Evolutionary conservation across 257 asterid genomes (phyloP).

Genomic region (Cynanchum wilfordii): DNA sequence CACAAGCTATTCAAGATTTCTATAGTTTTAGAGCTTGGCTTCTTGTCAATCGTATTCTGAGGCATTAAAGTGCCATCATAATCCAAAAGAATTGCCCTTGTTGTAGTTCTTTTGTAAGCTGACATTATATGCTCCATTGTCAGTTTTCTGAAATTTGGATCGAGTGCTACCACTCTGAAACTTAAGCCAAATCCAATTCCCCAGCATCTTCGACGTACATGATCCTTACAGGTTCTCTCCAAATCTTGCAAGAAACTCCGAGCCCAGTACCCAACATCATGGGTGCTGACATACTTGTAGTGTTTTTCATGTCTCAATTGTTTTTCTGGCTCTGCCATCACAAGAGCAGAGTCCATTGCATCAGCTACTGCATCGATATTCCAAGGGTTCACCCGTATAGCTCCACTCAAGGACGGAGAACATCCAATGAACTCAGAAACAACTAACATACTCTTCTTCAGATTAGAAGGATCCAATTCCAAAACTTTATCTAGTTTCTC

Average conservation of each 20-base stretch:
- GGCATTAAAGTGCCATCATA: constrained; percentile 93
- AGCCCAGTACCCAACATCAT: constrained; percentile 89
- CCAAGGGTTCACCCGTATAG: constrained; percentile 88
- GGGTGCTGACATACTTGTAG: constrained; percentile 80
- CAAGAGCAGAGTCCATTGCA: constrained; percentile 76
- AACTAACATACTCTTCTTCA: constrained; percentile 76
- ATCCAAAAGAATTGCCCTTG: constrained; percentile 68
- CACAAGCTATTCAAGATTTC: constrained; percentile 58
- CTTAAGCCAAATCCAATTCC: constrained; percentile 87
- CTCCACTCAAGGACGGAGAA: constrained; percentile 85
- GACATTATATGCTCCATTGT: constrained; percentile 85
- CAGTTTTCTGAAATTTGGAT: constrained; percentile 73
- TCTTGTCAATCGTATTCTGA: constrained; percentile 71
- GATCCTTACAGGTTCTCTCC: constrained; percentile 81
- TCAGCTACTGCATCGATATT: constrained; percentile 74
- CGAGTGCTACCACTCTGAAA: constrained; percentile 80
- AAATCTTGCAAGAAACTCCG: constrained; percentile 81
- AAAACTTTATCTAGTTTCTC: constrained; percentile 46
- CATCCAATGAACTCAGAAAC: constrained; percentile 88
- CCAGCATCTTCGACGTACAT: constrained; percentile 72
- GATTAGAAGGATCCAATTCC: constrained; percentile 38
- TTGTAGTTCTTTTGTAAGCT: constrained; percentile 65
- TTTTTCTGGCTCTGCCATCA: constrained; percentile 75
- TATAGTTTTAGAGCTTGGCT: constrained; percentile 62
- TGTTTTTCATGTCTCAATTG: constrained; percentile 84